Percentiles rank a stretch among this genome's conserved stretches.
These are phyloP conservation scores for Globisporangium canariense DNA, from an alignment of 352 stramenopile genomes.

Conservation along the genomic window DNA sequence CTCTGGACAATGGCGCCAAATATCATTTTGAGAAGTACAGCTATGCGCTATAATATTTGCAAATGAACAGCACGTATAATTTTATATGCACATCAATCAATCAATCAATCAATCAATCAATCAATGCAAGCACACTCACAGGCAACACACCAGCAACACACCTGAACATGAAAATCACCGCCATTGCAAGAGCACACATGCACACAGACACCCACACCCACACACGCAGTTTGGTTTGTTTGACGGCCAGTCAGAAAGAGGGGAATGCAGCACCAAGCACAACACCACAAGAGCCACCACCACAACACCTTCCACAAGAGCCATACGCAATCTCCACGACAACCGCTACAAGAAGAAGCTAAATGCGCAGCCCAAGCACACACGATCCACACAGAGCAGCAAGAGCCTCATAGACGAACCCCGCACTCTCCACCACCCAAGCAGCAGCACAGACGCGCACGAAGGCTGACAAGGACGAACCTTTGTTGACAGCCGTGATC, in stretches of 20 bases:
- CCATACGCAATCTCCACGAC: background rate
- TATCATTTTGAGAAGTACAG: background rate
- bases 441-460: background rate
- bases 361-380: background rate
- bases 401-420: background rate
- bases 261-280: background rate
- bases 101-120: too few species aligned
- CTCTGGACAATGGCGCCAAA: constrained; percentile 1
- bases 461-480: constrained; percentile 51
- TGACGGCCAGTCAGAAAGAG: constrained; percentile 7
- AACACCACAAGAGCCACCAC: background rate
- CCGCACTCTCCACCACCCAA: background rate
- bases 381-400: background rate
- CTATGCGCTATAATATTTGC: background rate
- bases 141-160: background rate
- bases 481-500: constrained; percentile 67
- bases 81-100: background rate
- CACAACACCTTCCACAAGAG: background rate
- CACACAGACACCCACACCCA: background rate
- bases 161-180: background rate
- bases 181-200: background rate
- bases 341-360: background rate
- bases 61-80: background rate
- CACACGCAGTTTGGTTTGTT: background rate
- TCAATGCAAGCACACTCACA: background rate